A percentile compares a stretch with the other conserved stretches of the same genome.
These are phyloP conservation scores for Penicillium psychrosexuale DNA, from an alignment of 2,329 filamentous ascomycete genomes.

Conservation along the genomic window DNA sequence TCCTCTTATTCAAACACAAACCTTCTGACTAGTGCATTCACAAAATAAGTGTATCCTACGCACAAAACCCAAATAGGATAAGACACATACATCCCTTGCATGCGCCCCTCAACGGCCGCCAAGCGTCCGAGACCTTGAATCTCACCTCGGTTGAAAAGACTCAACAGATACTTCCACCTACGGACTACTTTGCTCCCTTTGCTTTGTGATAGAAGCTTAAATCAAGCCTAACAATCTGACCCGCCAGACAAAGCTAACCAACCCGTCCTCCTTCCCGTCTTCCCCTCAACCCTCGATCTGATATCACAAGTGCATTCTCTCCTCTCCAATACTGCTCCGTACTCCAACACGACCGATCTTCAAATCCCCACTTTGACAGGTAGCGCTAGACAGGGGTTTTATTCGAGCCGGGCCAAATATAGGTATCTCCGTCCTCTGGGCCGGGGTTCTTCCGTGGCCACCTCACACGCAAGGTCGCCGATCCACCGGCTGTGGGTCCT, in stretches of 20 bases:
- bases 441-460: neutral
- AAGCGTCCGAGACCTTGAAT: neutral
- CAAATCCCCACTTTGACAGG: neutral
- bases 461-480: conserved; percentile 3
- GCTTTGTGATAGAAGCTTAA: neutral
- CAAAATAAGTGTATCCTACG: neutral
- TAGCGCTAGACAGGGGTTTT: conserved; percentile 1
- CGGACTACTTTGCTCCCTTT: neutral
- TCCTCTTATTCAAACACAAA: neutral
- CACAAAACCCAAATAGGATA: too few species aligned
- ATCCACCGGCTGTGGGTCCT: conserved; percentile 8
- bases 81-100: neutral
- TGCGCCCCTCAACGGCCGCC: neutral
- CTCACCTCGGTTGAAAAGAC: neutral
- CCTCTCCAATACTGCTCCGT: neutral
- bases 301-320: neutral
- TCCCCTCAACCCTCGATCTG: neutral
- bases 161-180: too few species aligned
- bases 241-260: neutral
- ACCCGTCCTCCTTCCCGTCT: neutral
- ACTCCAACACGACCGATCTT: neutral
- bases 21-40: neutral
- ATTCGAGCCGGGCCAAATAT: neutral
- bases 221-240: neutral
- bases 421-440: neutral